Percentiles rank a stretch among this genome's conserved stretches.
phyloP scores from a whole-genome alignment of 805 yeast species.

The Sugiyamaella valdiviana region DNA sequence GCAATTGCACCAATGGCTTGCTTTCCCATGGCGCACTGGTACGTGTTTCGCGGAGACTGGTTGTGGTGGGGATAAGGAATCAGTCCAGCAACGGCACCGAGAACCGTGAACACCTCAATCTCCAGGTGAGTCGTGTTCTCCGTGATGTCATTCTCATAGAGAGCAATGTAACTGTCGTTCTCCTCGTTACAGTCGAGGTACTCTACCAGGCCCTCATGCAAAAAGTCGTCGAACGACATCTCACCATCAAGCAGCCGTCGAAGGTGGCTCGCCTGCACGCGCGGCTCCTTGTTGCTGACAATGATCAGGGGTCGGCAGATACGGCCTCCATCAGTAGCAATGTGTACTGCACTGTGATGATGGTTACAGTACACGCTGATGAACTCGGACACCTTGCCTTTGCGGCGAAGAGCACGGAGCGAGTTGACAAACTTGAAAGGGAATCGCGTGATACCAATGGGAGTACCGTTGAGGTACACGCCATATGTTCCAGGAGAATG shows the following conservation, averaged over 20 bases:
- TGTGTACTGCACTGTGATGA: constrained; percentile 90
- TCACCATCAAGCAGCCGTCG: constrained; percentile 55
- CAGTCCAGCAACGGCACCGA: constrained; percentile 89
- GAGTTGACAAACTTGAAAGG: constrained; percentile 75
- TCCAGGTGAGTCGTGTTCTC: constrained; percentile 77
- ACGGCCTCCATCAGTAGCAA: constrained; percentile 98
- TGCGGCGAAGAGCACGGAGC: constrained; percentile 75
- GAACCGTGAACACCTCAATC: constrained; percentile 87
- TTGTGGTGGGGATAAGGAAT: constrained; percentile 91
- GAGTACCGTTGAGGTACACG: constrained; percentile 87
- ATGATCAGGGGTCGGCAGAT: constrained; percentile 95
- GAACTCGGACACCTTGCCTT: constrained; percentile 81
- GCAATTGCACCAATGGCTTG: constrained; percentile 99
- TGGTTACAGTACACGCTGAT: constrained; percentile 84
- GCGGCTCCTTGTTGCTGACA: constrained; percentile 64
- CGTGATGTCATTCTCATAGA: constrained; percentile 65
- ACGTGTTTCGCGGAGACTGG: constrained; percentile 87
- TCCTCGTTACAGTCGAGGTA: constrained; percentile 96
- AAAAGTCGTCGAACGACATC: constrained; percentile 86
- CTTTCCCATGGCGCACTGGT: constrained; percentile 96
- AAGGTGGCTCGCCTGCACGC: constrained; percentile 68
- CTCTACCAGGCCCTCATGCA: constrained; percentile 81
- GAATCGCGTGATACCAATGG: constrained; percentile 81
- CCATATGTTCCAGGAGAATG: constrained; percentile 77
- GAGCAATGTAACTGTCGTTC: constrained; percentile 86